A percentile compares a stretch with the other conserved stretches of the same genome.
phyloP scores from a whole-genome alignment of 768 basidiomycete genomes.

The Tulasnella sp. region DNA sequence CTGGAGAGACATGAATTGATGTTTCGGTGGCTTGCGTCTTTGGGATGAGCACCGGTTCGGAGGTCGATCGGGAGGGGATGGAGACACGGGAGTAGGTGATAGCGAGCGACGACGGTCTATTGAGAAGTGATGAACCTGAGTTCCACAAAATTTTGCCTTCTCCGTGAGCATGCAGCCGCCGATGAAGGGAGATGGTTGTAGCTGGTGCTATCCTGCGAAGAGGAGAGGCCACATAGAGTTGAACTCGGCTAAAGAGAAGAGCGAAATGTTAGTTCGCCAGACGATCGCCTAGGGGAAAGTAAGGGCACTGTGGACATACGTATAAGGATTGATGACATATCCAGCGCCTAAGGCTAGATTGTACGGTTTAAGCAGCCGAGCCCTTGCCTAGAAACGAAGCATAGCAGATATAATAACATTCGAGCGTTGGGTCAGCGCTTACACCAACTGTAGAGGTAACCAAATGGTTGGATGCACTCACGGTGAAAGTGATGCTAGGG shows the following conservation, averaged over 20 bases:
- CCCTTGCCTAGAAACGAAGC: not conserved
- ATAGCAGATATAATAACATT: too few relatives aligned
- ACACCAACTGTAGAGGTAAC: not conserved
- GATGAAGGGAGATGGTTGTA: not conserved
- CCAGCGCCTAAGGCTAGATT: not conserved
- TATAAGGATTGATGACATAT: constrained; percentile 1
- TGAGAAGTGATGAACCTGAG: not conserved
- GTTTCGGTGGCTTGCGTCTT: not conserved
- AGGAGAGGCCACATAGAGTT: not conserved
- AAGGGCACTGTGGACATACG: not conserved
- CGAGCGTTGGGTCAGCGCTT: too few relatives aligned
- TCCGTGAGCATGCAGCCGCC: constrained; percentile 2
- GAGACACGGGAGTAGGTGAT: not conserved
- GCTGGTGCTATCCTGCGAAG: not conserved
- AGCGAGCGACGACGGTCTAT: constrained; percentile 1
- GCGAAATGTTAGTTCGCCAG: not conserved
- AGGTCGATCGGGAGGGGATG: not conserved
- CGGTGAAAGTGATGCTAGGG: not conserved
- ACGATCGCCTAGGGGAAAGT: not conserved
- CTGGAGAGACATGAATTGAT: not conserved
- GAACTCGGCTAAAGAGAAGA: not conserved
- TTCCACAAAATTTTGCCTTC: not conserved
- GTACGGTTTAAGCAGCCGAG: not conserved
- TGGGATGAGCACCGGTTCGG: not conserved
- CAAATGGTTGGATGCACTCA: not conserved